phyloP scores from a whole-genome alignment of 306 rosid genomes.

The Glycyrrhiza uralensis region DNA sequence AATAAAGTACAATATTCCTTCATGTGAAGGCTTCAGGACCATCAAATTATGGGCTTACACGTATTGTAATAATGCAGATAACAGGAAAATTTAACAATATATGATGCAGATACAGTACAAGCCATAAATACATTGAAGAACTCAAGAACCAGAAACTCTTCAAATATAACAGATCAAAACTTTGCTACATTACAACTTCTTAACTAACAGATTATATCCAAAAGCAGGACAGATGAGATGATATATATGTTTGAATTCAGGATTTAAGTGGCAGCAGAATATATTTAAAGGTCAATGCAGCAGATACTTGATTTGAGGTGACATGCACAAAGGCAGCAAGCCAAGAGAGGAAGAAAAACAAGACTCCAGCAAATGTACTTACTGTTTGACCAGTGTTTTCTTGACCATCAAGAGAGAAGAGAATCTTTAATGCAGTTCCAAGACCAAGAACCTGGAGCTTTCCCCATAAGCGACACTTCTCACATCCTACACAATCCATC shows the following conservation, averaged over 20 bases:
- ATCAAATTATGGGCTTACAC: neutral
- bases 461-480: constrained; percentile 98
- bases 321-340: neutral
- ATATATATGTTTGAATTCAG: too few species aligned
- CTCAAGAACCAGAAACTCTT: neutral
- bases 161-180: too few species aligned
- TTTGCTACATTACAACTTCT: too few species aligned
- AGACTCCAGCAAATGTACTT: constrained; percentile 35
- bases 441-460: constrained; percentile 99
- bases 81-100: neutral
- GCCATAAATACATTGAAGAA: neutral
- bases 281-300: neutral
- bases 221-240: too few species aligned
- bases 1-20: neutral
- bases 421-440: constrained; percentile 92
- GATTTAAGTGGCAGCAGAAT: neutral
- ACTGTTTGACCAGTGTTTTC: constrained; percentile 52
- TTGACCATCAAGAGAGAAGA: constrained; percentile 70
- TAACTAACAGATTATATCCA: too few species aligned
- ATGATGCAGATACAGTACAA: neutral
- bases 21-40: neutral
- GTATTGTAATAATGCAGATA: too few species aligned
- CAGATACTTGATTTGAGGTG: neutral
- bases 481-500: constrained; percentile 99
- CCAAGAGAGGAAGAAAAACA: neutral